Conservation (phyloP, 495 filamentous ascomycete species). For the Cryomyces minteri region DNA sequence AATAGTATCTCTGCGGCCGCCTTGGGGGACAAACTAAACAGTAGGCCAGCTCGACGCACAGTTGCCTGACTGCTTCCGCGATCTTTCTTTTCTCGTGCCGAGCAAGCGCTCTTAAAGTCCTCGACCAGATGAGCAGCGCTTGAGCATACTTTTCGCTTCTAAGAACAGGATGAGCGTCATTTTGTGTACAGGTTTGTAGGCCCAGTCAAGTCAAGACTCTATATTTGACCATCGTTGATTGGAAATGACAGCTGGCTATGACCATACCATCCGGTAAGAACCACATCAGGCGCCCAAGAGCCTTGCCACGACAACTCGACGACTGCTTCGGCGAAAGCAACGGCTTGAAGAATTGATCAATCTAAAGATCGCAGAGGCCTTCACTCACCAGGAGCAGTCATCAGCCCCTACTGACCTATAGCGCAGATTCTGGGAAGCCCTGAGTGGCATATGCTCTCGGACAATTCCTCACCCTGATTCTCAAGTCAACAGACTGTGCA, state of each 20-base stretch:
- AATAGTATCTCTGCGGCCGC: too few relatives aligned
- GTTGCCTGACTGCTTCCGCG: too few relatives aligned
- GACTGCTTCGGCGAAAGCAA: not conserved
- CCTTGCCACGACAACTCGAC: not conserved
- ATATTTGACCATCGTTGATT: not conserved
- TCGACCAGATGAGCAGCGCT: too few relatives aligned
- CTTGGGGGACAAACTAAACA: too few relatives aligned
- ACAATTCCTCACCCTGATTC: conserved; percentile 96
- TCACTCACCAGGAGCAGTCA: not conserved
- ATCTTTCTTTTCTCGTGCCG: not conserved
- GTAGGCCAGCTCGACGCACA: too few relatives aligned
- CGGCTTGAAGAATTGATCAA: not conserved
- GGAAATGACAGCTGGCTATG: conserved; percentile 26
- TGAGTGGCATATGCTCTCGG: conserved; percentile 92
- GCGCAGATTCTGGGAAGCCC: conserved; percentile 86
- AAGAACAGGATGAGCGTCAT: conserved; percentile 55
- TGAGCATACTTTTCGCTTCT: too few relatives aligned
- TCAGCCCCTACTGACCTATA: not conserved
- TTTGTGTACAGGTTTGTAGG: conserved; percentile 53
- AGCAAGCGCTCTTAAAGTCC: not conserved
- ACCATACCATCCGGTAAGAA: conserved; percentile 89
- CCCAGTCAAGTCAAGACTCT: not conserved
- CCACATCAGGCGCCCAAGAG: not conserved
- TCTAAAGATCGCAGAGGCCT: not conserved
- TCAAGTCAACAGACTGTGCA: conserved; percentile 95